Percentiles rank a stretch among this genome's conserved stretches.
These are phyloP conservation scores for Dactylellina parvicollis DNA, from an alignment of 2,329 filamentous ascomycete genomes.

Conservation along the genomic window DNA sequence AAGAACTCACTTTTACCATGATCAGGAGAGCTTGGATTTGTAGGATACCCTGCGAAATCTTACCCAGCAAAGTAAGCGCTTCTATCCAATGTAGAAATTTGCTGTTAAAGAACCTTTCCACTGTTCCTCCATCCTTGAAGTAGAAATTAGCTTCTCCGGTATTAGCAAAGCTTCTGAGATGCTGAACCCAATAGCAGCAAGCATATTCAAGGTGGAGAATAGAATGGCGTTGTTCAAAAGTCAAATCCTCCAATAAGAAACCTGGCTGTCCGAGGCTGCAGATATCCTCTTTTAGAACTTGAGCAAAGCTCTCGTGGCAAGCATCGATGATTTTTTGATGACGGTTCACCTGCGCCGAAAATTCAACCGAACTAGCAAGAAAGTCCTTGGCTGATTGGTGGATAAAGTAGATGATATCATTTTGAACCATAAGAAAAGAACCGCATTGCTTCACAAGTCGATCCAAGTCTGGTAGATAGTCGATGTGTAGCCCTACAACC, in stretches of 20 bases:
- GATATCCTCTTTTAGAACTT: not conserved
- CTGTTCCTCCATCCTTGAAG: conserved; percentile 67
- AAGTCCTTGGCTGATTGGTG: conserved; percentile 6
- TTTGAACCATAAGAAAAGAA: not conserved
- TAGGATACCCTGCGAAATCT: conserved; percentile 54
- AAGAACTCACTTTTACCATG: not conserved
- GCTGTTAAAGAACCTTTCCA: conserved; percentile 60
- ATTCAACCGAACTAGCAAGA: not conserved
- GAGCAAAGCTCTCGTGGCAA: not conserved
- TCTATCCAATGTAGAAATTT: conserved; percentile 64
- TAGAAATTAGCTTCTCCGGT: conserved; percentile 61
- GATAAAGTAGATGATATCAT: not conserved
- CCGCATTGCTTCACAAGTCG: conserved; percentile 55
- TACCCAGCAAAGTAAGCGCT: conserved; percentile 60
- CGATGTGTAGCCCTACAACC: not conserved
- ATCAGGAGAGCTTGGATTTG: not conserved
- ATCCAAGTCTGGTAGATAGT: conserved; percentile 44
- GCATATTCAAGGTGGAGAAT: conserved; percentile 4
- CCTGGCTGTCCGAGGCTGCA: not conserved
- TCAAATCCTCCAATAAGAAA: not conserved
- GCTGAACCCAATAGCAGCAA: conserved; percentile 15
- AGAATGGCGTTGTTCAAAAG: not conserved
- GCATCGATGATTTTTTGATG: not conserved
- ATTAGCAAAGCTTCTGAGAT: not conserved
- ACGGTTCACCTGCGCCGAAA: not conserved